Base-by-base conservation (phyloP, 2,329 filamentous ascomycete genomes). In the Volutella citrinella region DNA sequence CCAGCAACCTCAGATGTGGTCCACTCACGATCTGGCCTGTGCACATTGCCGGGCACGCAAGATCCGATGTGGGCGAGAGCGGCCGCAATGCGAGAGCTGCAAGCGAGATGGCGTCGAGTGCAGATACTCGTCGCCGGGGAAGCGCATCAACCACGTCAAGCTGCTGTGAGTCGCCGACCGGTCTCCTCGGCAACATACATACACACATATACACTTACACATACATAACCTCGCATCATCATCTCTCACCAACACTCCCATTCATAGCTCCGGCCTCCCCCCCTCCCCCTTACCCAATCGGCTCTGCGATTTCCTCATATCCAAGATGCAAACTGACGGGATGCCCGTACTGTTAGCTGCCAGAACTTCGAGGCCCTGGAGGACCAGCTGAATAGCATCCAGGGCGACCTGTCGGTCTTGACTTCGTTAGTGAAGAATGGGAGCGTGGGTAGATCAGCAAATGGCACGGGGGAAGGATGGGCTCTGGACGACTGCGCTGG, bases 51-150 rank as follows among this genome's bases (percentile, higher is more conserved):
- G 51, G 27, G 43, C 51, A 21, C 41, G 51, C 17, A 54, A 54
- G 37, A 54, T 54, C 14, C 43, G 51, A 17, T 54, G 51, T 19
- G 51, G 51, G 5, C 43, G 51, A 24, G 51, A 54, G 24, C 48
- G 51, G 10, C 51, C 51, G 14, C 51, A 54, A 13, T 54, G 51
- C 30, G 51, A 54, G 39, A 54, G 51, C 24, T 54, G 51, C 31
- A 52, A 54, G 31, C 38, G 51, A 38, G 51, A 54, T 22, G 51
- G 51, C 19, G 51, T 52, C n/a, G 51, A 54, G 8, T 54, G 51
- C 31, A 40, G 51, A 35, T 54, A 54, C 37, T 54, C 51, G 18
- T 54, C 51, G 5, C 51, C 51, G 7, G 51, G 51, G 8, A 54
- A 54, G 30, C 51, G 51, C 7, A 49, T 54, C 36, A 54, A 54